Evolutionary conservation across 1,139 yeast species (phyloP), one percentile per base, ranked within the genome.

Genomic region (Meyerozyma carpophila): DNA sequence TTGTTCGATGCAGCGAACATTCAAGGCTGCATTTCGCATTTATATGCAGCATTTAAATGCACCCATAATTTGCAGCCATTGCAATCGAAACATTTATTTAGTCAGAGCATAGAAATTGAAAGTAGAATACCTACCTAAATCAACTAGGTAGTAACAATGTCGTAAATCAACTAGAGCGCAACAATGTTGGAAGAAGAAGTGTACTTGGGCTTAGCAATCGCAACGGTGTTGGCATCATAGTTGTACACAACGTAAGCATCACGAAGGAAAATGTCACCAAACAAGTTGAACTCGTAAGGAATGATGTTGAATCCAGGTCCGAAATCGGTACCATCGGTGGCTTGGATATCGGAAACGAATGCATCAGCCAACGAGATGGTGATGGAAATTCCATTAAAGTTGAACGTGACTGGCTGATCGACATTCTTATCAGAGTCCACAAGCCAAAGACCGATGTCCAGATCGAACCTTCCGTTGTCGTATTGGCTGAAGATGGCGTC

Each of bases 261-360:
- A 32, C 57, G 53, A 42, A 57, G 51, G 48, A 57, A 55, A 46
- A 47, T 48, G 47, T 54, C 58, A 9, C 61, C 61, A 43, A 21
- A 8, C 24, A 21, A 21, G 8, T 21, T 21, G 24, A 21, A 21
- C 5, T 21, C 8, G 24, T 21, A 21, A 5, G 6, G 2, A 21
- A 57, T 46, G 21, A 54, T 37, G 26, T 18, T 25, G 26, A 34
- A 34, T 10, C 26, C 26, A 2, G n/a, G 29, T 11, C 29, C 29
- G 13, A 4, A 27, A 2, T 11, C 6, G 29, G 5, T 16, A 2
- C 36, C 36, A 9, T 32, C 7, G 6, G 5, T 4, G 36, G 5
- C 9, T 5, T 2, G 4, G 36, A 14, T 5, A 9, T 32, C 7
- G 18, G 5, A 5, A 16, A 2, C 5, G 36, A 24, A 34, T 9